Conservation (phyloP, 176 grass and related monocot genomes). For the Raddia guianensis region DNA sequence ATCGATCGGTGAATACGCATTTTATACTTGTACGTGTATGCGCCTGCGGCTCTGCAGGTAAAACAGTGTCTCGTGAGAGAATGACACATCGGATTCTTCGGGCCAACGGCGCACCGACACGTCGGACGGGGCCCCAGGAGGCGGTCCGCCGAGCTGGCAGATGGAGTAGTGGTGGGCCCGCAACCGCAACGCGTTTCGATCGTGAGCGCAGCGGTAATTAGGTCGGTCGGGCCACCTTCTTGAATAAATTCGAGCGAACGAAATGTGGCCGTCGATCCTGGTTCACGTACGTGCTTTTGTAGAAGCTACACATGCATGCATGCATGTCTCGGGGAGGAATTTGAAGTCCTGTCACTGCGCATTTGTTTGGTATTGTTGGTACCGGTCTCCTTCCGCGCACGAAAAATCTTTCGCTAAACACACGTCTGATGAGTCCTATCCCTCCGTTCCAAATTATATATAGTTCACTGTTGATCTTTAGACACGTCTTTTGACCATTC, state of each 20-base stretch:
- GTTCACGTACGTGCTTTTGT: too few species aligned
- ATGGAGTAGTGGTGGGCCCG: background rate
- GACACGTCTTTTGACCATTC: too few species aligned
- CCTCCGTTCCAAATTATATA: too few species aligned
- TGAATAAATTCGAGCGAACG: background rate
- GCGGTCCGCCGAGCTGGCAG: background rate
- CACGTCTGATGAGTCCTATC: too few species aligned
- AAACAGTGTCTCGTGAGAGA: too few species aligned
- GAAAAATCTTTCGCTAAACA: background rate
- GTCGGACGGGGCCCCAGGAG: background rate
- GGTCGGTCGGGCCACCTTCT: too few species aligned
- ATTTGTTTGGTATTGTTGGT: background rate
- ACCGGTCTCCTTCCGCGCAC: background rate
- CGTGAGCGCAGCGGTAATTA: too few species aligned
- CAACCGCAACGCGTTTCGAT: background rate
- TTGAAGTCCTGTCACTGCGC: background rate
- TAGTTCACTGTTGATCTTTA: too few species aligned
- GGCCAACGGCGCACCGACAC: background rate
- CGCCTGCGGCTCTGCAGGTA: too few species aligned
- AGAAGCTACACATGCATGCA: too few species aligned
- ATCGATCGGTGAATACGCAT: too few species aligned
- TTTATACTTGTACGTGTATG: too few species aligned
- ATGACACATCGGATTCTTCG: constrained; percentile 4
- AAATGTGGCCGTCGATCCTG: background rate
- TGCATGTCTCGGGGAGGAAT: background rate